Base-by-base conservation (phyloP, 805 yeast species). In the Yamadazyma laniorum region DNA sequence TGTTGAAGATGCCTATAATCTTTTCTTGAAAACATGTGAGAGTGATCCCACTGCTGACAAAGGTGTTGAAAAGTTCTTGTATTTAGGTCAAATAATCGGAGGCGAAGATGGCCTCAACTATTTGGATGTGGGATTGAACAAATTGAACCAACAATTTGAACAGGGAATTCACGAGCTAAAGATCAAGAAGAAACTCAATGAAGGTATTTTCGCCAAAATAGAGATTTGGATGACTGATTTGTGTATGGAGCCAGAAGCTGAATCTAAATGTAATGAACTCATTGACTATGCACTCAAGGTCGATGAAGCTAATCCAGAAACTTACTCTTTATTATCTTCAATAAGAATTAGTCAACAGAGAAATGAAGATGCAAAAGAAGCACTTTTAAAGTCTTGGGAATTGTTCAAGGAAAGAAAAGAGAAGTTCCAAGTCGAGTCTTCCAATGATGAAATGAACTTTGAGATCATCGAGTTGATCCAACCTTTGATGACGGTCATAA, bases 201-300 rank as follows among this genome's bases (percentile, higher is more conserved):
- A 81, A 54, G 96, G 91, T 0, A 66, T 87, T 18, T 80, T 91
- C 49, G 82, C 96, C 5, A 75, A 83, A 66, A 85, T 93, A 53
- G 99, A 91, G 61, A 84, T 87, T 40, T 90, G 96, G 96, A 87
- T 89, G 97, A 91, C 98, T 1, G 97, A 91, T 66, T 67, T 90
- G 47, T 90, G 98, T 67, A 88, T 90, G 96, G 95, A 87, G 52
- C 79, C 79, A 3, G 80, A 82, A 48, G 98, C 98, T 2, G 98
- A 93, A 61, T 16, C 58, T 6, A 74, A 79, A 58, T 93, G 98
- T 63, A 85, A 89, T 50, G 70, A 70, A 39, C 69, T 86, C 47
- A 82, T 90, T 38, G 61, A 74, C 8, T 76, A 75, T 48, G 79
- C 95, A 1, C 61, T 87, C 52, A 62, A 75, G 36, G 60, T 85